Evolutionary conservation across 2,329 filamentous ascomycete species (phyloP).

Genomic region (Falciphora oryzae): DNA sequence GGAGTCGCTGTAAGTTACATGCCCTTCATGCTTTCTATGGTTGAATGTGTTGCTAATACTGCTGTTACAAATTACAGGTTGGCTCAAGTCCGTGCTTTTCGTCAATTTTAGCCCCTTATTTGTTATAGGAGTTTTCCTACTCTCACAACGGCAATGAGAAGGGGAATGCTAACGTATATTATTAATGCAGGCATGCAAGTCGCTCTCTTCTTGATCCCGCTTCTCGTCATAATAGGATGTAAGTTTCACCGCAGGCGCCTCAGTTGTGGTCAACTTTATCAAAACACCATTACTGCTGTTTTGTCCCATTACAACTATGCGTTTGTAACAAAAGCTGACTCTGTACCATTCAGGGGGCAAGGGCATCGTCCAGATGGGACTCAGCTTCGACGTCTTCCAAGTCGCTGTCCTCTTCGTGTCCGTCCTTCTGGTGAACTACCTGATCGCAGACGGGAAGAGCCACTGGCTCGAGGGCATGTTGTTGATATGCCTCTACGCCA

Average conservation of each 20-base stretch:
- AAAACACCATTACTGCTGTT: not conserved
- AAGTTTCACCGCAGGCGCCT: not conserved
- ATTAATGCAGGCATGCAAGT: constrained; percentile 67
- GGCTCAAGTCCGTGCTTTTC: not conserved
- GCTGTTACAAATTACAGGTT: not conserved
- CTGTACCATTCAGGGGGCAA: constrained; percentile 55
- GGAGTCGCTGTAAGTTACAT: constrained; percentile 64
- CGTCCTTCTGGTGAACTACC: constrained; percentile 78
- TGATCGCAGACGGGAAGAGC: constrained; percentile 76
- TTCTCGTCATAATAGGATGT: constrained; percentile 65
- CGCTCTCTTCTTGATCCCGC: constrained; percentile 69
- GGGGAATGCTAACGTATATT: not conserved
- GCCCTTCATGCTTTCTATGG: not conserved
- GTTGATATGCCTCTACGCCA: constrained; percentile 71
- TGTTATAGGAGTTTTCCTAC: constrained; percentile 23
- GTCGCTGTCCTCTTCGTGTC: constrained; percentile 80
- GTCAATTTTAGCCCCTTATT: not conserved
- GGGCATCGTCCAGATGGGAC: constrained; percentile 65
- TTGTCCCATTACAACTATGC: not conserved
- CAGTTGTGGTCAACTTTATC: too few species aligned
- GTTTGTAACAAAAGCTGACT: not conserved
- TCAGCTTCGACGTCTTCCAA: constrained; percentile 86
- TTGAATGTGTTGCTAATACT: not conserved
- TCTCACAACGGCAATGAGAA: not conserved
- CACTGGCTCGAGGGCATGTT: constrained; percentile 77